Evolutionary conservation across 805 yeast species (phyloP).

Genomic region (Saturnispora sanitii): DNA sequence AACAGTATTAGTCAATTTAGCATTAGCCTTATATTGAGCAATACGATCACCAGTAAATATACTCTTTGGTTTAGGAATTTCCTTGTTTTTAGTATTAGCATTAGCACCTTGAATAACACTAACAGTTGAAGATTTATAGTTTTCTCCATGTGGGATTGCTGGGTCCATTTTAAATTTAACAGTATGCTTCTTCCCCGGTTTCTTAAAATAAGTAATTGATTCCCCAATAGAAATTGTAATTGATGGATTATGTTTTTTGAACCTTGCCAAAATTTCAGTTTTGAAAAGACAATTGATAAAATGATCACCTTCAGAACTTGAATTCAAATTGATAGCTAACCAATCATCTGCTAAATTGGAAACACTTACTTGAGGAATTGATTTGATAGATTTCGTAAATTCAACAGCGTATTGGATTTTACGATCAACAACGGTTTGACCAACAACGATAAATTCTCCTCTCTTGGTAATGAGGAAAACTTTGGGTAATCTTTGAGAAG

Average conservation of each 20-base stretch:
- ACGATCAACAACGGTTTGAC: conserved; percentile 56
- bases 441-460: conserved; percentile 54
- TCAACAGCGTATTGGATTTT: conserved; percentile 52
- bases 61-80: conserved; percentile 57
- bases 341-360: conserved; percentile 85
- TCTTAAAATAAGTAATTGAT: conserved; percentile 75
- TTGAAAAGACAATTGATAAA: conserved; percentile 75
- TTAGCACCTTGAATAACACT: conserved; percentile 75
- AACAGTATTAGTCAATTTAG: conserved; percentile 8
- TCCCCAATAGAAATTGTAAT: conserved; percentile 59
- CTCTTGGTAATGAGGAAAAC: conserved; percentile 56
- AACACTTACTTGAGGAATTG: conserved; percentile 54
- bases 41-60: conserved; percentile 20
- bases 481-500: conserved; percentile 69
- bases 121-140: conserved; percentile 82
- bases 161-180: conserved; percentile 60
- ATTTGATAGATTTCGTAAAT: conserved; percentile 45
- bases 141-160: conserved; percentile 63
- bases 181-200: conserved; percentile 69
- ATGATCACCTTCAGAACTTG: conserved; percentile 60
- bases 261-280: conserved; percentile 75
- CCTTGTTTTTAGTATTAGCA: conserved; percentile 56
- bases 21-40: conserved; percentile 19
- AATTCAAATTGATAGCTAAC: conserved; percentile 60
- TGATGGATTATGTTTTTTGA: conserved; percentile 50